Evolutionary conservation across 2,329 filamentous ascomycete genomes (phyloP).

Genomic region (Pseudogymnoascus destructans): DNA sequence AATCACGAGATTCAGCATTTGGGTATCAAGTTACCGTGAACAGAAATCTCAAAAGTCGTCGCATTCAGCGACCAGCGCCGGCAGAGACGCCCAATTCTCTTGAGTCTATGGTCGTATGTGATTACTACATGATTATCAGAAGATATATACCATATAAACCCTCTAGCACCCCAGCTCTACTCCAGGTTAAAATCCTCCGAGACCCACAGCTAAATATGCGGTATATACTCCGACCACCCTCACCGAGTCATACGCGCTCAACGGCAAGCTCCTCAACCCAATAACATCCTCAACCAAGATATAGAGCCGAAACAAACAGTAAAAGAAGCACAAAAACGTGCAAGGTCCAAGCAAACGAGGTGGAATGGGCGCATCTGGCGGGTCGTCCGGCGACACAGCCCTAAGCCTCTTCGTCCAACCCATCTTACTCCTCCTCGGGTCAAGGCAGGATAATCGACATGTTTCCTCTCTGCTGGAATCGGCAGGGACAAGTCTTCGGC

Average conservation of each 20-base stretch:
- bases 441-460: slow-evolving; percentile 23
- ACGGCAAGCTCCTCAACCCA: slow-evolving; percentile 5
- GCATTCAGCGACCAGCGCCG: too few relatives aligned
- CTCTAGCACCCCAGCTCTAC: too few relatives aligned
- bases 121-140: too few relatives aligned
- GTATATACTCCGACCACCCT: slow-evolving; percentile 12
- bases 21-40: too few relatives aligned
- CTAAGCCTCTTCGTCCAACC: neutral
- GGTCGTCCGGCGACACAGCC: neutral
- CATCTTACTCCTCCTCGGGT: slow-evolving; percentile 11
- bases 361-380: neutral
- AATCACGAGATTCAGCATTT: too few relatives aligned
- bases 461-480: slow-evolving; percentile 27
- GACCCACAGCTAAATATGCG: slow-evolving; percentile 8
- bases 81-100: too few relatives aligned
- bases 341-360: neutral
- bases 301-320: slow-evolving; percentile 3
- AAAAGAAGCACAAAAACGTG: neutral
- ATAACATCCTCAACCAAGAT: slow-evolving; percentile 8
- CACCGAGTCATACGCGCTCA: slow-evolving; percentile 12
- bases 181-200: too few relatives aligned
- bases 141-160: too few relatives aligned
- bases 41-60: too few relatives aligned
- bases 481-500: slow-evolving; percentile 19
- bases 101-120: too few relatives aligned